Evolutionary conservation across 352 stramenopile species (phyloP), one percentile per base, ranked within the genome.

Genomic region (Phytophthora palmivora): DNA sequence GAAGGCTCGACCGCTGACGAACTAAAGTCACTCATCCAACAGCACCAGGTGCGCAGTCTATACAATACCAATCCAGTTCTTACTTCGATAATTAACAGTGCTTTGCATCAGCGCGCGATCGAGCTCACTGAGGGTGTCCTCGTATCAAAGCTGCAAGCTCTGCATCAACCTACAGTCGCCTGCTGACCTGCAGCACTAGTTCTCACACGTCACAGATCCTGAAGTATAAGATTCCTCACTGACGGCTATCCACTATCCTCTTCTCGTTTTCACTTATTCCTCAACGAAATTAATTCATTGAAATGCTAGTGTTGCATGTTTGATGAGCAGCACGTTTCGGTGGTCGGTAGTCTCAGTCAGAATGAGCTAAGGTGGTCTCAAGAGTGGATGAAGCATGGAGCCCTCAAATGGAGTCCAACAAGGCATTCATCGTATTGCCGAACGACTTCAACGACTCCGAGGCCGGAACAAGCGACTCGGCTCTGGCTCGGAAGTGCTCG

Each of bases 21-120:
- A 0, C 63, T 91, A 7, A 89, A 87, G 44, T 67, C 76, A 15
- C 68, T 89, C 8, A 83, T 91, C 47, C 75, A 89, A 32, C 65
- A 73, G 21, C 78, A 91, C 56, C 70, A 91, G 57, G 82, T 84
- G 63, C 41, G 41, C 6, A 19, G 12, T 14, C 42, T 15, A 21
- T 3, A 42, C n/a, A 32, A 10, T 28, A 39, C 6, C 24, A 3
- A 28, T 6, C 24, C 24, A 26, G 0, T 9, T 3, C 10, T 36
- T 6, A 38, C 9, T 34, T 18, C 5, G 41, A 43, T 10, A 32
- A n/a, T 30, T 44, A n/a, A 59, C 46, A 50, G 6, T 21, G 21
- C 6, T 4, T 41, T n/a, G n/a, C 22, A 18, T 18, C 48, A 89
- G 79, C 68, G 66, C 12, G 74, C 79, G 11, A 64, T 83, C 14